A percentile compares a stretch with the other conserved stretches of the same genome.
These are phyloP conservation scores for Linnemannia schmuckeri DNA, from an alignment of 192 early-diverging fungal species.

Conservation along the genomic window DNA sequence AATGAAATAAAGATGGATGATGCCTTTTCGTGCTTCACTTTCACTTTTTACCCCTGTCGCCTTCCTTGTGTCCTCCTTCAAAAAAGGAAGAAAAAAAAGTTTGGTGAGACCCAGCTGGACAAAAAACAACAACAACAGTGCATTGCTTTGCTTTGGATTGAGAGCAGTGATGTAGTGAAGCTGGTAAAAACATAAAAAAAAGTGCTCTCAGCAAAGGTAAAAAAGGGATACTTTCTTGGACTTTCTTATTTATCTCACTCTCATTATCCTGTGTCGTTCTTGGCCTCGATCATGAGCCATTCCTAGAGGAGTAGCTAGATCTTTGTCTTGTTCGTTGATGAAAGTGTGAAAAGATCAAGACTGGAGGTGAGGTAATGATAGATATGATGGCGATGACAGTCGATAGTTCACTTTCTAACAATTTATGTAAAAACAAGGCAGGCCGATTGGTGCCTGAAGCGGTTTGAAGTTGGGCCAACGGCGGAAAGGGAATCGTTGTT, in stretches of 20 bases:
- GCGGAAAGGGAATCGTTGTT: too few species aligned
- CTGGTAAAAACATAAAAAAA: background rate
- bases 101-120: background rate
- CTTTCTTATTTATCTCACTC: background rate
- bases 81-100: conserved; percentile 11
- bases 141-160: background rate
- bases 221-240: background rate
- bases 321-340: background rate
- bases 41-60: too few species aligned
- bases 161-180: background rate
- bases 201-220: background rate
- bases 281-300: too few species aligned
- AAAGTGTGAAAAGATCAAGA: background rate
- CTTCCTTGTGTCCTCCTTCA: background rate
- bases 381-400: too few species aligned
- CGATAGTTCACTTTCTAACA: too few species aligned
- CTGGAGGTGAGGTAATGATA: background rate
- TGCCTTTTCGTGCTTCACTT: background rate
- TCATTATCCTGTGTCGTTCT: background rate
- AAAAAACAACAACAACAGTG: background rate
- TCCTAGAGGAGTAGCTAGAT: too few species aligned
- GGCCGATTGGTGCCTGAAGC: too few species aligned
- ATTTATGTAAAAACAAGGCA: too few species aligned
- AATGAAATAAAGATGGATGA: background rate
- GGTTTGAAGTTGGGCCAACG: too few species aligned